These are phyloP conservation scores for Botrytis pseudocinerea DNA, from an alignment of 2,329 filamentous ascomycete species.

Conservation along the genomic window DNA sequence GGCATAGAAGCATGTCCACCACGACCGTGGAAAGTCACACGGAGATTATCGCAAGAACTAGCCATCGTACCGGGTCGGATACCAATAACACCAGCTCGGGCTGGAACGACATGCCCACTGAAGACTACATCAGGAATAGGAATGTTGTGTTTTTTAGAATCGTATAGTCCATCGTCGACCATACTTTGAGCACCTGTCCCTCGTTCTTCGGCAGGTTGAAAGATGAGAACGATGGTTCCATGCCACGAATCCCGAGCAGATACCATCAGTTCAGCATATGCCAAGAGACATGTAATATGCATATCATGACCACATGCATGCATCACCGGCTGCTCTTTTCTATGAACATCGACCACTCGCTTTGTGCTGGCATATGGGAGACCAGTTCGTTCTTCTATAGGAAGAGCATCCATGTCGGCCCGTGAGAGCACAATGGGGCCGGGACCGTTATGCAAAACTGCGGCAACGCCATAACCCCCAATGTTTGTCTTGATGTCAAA, in stretches of 20 bases:
- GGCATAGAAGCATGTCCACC: conserved; percentile 47
- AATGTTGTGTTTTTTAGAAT: conserved; percentile 42
- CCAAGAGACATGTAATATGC: conserved; percentile 60
- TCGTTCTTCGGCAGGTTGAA: conserved; percentile 68
- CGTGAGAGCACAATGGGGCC: conserved; percentile 58
- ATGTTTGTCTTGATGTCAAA: conserved; percentile 51
- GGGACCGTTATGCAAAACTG: conserved; percentile 53
- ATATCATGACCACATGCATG: conserved; percentile 70
- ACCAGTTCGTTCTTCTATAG: conserved; percentile 55
- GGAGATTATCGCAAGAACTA: conserved; percentile 42
- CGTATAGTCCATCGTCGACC: conserved; percentile 59
- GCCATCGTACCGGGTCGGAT: conserved; percentile 40
- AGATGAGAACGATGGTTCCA: conserved; percentile 63
- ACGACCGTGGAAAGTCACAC: conserved; percentile 43
- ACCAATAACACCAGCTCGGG: conserved; percentile 41
- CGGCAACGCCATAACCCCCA: conserved; percentile 59
- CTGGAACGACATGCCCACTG: conserved; percentile 52
- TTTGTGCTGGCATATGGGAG: conserved; percentile 56
- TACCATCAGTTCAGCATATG: conserved; percentile 52
- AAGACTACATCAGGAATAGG: conserved; percentile 56
- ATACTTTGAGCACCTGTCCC: conserved; percentile 63
- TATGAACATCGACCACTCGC: conserved; percentile 42
- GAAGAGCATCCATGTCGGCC: conserved; percentile 63
- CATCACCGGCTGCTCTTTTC: conserved; percentile 58
- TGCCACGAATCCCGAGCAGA: conserved; percentile 50